These are phyloP conservation scores for Saccharomyces kudriavzevii DNA, from an alignment of 805 yeast genomes.

Conservation along the genomic window DNA sequence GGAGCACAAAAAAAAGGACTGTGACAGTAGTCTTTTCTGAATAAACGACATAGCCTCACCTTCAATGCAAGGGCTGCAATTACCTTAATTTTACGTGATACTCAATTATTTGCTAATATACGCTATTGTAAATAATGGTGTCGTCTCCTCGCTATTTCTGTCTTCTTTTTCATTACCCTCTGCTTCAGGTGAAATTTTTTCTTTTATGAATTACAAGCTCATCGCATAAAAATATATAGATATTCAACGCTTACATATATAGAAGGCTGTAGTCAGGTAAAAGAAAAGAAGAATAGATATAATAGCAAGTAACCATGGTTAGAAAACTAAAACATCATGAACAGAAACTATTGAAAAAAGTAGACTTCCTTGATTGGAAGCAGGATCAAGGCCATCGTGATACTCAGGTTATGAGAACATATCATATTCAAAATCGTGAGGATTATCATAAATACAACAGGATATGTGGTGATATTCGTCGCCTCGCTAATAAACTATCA, in stretches of 20 bases:
- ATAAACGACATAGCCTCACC: slow-evolving; percentile 4
- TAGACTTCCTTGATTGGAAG: slow-evolving; percentile 95
- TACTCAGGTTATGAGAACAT: slow-evolving; percentile 91
- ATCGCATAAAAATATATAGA: slow-evolving; percentile 6
- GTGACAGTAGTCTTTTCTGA: slow-evolving; percentile 24
- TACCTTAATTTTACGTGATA: background rate
- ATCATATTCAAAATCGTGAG: slow-evolving; percentile 88
- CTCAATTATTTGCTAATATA: background rate
- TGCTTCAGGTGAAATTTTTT: background rate
- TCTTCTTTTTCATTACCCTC: background rate
- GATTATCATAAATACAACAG: slow-evolving; percentile 92
- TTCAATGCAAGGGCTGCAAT: background rate
- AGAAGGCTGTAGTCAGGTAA: background rate
- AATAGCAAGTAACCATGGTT: slow-evolving; percentile 45
- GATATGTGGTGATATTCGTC: slow-evolving; percentile 85
- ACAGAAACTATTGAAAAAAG: slow-evolving; percentile 87
- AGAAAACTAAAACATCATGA: slow-evolving; percentile 91
- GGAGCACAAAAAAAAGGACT: slow-evolving; percentile 34
- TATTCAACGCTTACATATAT: background rate
- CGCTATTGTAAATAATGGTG: background rate
- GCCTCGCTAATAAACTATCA: slow-evolving; percentile 78
- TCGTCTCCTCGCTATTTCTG: background rate
- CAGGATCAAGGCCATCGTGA: slow-evolving; percentile 93
- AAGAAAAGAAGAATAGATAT: background rate
- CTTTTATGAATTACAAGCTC: slow-evolving; percentile 9